Evolutionary conservation across 352 stramenopile species (phyloP).

Genomic region (Salisapilia sapeloensis): DNA sequence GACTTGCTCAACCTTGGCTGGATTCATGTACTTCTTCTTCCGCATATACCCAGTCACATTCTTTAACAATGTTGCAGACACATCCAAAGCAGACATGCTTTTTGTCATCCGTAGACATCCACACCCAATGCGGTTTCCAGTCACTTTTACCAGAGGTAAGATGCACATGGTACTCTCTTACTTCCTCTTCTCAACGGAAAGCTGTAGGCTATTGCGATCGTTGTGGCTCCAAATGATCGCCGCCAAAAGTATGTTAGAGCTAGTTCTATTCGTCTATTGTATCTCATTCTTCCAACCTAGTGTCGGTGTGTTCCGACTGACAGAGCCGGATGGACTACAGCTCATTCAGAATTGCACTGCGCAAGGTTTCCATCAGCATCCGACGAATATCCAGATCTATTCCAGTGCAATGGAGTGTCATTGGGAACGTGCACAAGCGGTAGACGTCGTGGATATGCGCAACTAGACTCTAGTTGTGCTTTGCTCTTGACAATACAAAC

Average conservation of each 20-base stretch:
- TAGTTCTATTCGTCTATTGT: background rate
- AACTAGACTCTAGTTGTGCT: too few relatives aligned
- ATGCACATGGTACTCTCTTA: slow-evolving; percentile 1
- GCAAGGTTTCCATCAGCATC: slow-evolving; percentile 76
- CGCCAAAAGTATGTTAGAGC: slow-evolving; percentile 32
- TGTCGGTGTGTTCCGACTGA: slow-evolving; percentile 76
- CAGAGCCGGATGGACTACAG: slow-evolving; percentile 54
- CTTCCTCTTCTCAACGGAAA: slow-evolving; percentile 1
- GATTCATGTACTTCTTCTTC: slow-evolving; percentile 56
- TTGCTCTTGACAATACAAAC: too few relatives aligned
- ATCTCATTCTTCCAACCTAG: slow-evolving; percentile 8
- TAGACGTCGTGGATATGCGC: slow-evolving; percentile 58
- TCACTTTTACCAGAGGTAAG: slow-evolving; percentile 71
- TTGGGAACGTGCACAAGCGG: slow-evolving; percentile 22
- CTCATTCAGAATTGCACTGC: slow-evolving; percentile 81
- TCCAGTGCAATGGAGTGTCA: slow-evolving; percentile 57
- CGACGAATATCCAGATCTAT: slow-evolving; percentile 57
- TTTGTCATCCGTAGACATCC: slow-evolving; percentile 78
- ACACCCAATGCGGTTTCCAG: slow-evolving; percentile 85
- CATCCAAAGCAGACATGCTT: slow-evolving; percentile 82
- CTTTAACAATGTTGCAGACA: slow-evolving; percentile 16
- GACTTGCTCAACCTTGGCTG: slow-evolving; percentile 82
- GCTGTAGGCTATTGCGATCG: slow-evolving; percentile 57
- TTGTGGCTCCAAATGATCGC: slow-evolving; percentile 61
- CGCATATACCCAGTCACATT: background rate